These are phyloP conservation scores for Fusarium sp. DNA, from an alignment of 2,329 filamentous ascomycete species.

Conservation along the genomic window DNA sequence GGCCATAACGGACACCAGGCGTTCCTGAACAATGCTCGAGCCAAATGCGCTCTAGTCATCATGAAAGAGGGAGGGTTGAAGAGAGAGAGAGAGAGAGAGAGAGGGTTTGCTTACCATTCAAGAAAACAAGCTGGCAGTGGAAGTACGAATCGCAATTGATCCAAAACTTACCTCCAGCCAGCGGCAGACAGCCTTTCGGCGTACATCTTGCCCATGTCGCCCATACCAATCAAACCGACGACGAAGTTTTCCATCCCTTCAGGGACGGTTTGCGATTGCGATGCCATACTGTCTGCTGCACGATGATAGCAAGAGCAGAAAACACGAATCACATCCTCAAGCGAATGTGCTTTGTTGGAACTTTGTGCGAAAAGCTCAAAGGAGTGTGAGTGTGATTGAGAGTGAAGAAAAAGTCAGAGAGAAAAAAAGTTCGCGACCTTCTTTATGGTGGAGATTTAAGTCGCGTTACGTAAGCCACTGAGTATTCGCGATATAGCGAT, in stretches of 20 bases:
- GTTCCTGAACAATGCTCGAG: constrained; percentile 88
- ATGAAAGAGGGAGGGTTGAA: constrained; percentile 61
- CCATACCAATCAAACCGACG: constrained; percentile 97
- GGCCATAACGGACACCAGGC: constrained; percentile 81
- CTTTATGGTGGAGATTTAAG: constrained; percentile 39
- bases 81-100: constrained; percentile 5
- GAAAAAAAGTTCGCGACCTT: constrained; percentile 40
- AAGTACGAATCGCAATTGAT: constrained; percentile 16
- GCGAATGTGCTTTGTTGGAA: constrained; percentile 22
- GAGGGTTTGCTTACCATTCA: constrained; percentile 39
- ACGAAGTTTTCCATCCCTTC: constrained; percentile 74
- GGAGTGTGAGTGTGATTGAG: constrained; percentile 12
- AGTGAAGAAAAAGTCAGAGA: constrained; percentile 20
- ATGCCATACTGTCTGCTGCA: constrained; percentile 48
- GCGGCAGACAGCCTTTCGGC: constrained; percentile 86
- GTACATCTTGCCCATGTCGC: constrained; percentile 99
- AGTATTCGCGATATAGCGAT: constrained; percentile 41
- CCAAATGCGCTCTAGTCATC: constrained; percentile 99
- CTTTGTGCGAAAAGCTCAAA: constrained; percentile 27
- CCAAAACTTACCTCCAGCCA: constrained; percentile 84
- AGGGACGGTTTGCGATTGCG: constrained; percentile 46
- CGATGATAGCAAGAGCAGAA: constrained; percentile 39
- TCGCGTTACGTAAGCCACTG: constrained; percentile 34
- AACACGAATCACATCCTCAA: constrained; percentile 44
- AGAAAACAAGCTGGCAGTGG: constrained; percentile 23